A percentile compares a stretch with the other conserved stretches of the same genome.
Evolutionary conservation across 2,329 filamentous ascomycete genomes (phyloP).

Genomic region (Ceratocystis albifundus): DNA sequence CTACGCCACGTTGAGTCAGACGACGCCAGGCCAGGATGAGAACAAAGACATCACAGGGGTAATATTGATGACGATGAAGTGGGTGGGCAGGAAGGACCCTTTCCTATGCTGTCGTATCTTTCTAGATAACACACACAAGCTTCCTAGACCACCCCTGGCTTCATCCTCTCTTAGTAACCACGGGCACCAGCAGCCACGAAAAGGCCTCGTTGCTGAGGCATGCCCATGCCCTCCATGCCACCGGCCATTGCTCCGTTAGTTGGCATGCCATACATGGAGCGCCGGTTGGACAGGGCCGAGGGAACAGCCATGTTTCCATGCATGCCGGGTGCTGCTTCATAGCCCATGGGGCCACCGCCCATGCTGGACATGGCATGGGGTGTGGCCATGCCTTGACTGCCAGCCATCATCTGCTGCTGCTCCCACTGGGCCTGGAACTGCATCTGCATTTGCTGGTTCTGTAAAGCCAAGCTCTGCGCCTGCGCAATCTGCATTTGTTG

Average conservation of each 20-base stretch:
- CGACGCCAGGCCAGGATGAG: not conserved
- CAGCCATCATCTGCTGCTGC: conserved; percentile 24
- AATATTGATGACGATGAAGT: not conserved
- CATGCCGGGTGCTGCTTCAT: not conserved
- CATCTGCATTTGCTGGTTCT: conserved; percentile 30
- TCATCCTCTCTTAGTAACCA: not conserved
- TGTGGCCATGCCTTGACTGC: not conserved
- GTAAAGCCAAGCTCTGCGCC: conserved; percentile 28
- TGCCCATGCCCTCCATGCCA: not conserved
- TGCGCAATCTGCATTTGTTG: conserved; percentile 22
- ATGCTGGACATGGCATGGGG: not conserved
- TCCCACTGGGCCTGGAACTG: conserved; percentile 30
- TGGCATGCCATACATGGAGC: conserved; percentile 10
- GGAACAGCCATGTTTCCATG: not conserved
- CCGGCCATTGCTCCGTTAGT: not conserved
- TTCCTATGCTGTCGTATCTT: not conserved
- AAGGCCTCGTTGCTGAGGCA: not conserved
- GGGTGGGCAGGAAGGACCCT: not conserved
- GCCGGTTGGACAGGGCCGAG: not conserved
- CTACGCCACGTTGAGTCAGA: not conserved
- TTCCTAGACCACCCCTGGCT: not conserved
- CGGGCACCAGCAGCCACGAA: not conserved
- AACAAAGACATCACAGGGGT: not conserved
- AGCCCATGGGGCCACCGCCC: not conserved
- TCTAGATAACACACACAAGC: not conserved